Percentiles rank a stretch among this genome's conserved stretches.
These are phyloP conservation scores for Termitomyces sp. DNA, from an alignment of 768 basidiomycete genomes.

Conservation along the genomic window DNA sequence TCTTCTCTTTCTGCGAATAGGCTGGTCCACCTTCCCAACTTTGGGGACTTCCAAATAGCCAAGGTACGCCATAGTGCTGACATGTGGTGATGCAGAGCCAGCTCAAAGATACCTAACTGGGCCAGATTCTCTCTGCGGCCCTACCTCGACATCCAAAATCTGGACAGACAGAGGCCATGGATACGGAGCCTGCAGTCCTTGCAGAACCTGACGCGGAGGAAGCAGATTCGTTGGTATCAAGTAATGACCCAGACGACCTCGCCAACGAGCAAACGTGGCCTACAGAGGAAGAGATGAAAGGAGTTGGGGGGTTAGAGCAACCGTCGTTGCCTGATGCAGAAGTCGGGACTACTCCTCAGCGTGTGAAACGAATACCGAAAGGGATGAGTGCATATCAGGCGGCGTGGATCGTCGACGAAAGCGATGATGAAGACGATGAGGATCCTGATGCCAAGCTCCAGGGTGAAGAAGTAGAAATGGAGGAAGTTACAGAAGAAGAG, in stretches of 20 bases:
- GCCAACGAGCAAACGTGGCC: constrained; percentile 99
- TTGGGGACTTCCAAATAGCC: constrained; percentile 82
- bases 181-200: constrained; percentile 59
- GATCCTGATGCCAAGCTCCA: constrained; percentile 39
- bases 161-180: constrained; percentile 45
- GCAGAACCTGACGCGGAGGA: constrained; percentile 58
- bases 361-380: constrained; percentile 82
- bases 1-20: constrained; percentile 72
- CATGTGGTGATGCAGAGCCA: neutral
- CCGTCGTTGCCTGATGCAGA: constrained; percentile 55
- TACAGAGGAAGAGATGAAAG: constrained; percentile 90
- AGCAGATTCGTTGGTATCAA: constrained; percentile 83
- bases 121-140: constrained; percentile 68
- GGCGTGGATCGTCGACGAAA: constrained; percentile 90
- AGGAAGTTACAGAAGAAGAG: constrained; percentile 47
- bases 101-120: neutral
- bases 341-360: constrained; percentile 71
- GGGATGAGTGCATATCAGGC: constrained; percentile 98
- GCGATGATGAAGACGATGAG: constrained; percentile 54
- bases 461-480: constrained; percentile 28
- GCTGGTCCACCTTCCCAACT: constrained; percentile 81
- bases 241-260: constrained; percentile 84
- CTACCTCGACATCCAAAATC: constrained; percentile 31
- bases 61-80: constrained; percentile 46
- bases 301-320: constrained; percentile 22